Evolutionary conservation across 495 filamentous ascomycete genomes (phyloP), one percentile per base, ranked within the genome.

Genomic region (Usnea hakonensis): DNA sequence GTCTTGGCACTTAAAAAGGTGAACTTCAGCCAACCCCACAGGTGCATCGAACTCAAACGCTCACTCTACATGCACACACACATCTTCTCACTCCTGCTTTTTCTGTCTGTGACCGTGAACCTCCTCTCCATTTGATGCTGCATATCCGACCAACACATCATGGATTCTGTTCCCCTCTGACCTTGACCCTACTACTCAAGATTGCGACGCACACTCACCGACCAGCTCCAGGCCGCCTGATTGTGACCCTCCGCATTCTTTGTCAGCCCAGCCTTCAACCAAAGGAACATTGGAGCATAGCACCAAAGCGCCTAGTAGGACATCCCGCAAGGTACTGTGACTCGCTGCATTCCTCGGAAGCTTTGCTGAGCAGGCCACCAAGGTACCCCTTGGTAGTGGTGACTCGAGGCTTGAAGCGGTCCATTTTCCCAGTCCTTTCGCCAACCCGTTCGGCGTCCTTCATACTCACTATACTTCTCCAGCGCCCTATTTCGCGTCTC

Each of bases 281-380:
- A 9, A 16, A 40, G 13, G 41, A 40, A 19, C 53, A 41, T 26
- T 30, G 13, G 41, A 40, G 26, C 53, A 41, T 26, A n/a, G 30
- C 38, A 16, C 40, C 16, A 2, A 44, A 19, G 50, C 38, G 37
- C 28, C 26, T 43, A 13, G 30, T 21, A 57, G 28, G 43, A 9
- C 59, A 55, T 61, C 41, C 48, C 59, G 11, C 37, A 41, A 60
- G 33, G 48, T 54, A 41, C 19, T 40, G 37, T 61, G 38, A 41
- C 57, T 60, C 52, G 30, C 41, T 57, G 38, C 53, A 57, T 57
- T 57, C 53, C 52, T 62, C n/a, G 60, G 32, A 2, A 33, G 21
- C 33, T n/a, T 62, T 23, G 16, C 54, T 10, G 46, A 62, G 40
- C 40, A 50, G 33, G 23, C 57, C 52, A 56, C 17, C n/a, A n/a